Evolutionary conservation across 768 basidiomycete genomes (phyloP), one percentile per base, ranked within the genome.

Genomic region (Cystobasidium onofrii): DNA sequence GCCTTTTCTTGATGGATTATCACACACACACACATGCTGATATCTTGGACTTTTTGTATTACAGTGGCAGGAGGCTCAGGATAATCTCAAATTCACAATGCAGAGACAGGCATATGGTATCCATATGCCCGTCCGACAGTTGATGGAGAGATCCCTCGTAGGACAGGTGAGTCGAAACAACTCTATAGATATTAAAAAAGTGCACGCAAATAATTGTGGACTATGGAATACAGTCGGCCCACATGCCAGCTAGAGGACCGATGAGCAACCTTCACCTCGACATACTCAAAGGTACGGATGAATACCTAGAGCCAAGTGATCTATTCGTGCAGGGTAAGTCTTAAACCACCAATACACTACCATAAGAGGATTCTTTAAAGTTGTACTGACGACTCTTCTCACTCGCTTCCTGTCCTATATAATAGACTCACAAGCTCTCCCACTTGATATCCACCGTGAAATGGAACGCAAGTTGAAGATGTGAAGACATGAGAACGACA

Each of bases 131-230:
- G 86, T 95, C 82, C 86, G 94, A 34, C 84, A 87, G 65, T 84
- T 96, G 76, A 98, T 98, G 96, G 96, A 99, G 81, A 87, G 92
- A 79, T 89, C 89, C 83, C 85, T 93, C 50, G 91, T 94, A 10
- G 82, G 86, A 39, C 81, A 86, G 72, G 94, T 94, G 78, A 76
- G 89, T 83, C 6, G 39, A 15, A 15, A 15, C 39, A n/a, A n/a
- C n/a, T n/a, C n/a, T n/a, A n/a, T n/a, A n/a, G n/a, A n/a, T n/a
- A n/a, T n/a, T n/a, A n/a, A n/a, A n/a, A n/a, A n/a, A n/a, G n/a
- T n/a, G n/a, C n/a, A n/a, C n/a, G n/a, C n/a, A n/a, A n/a, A n/a
- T n/a, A n/a, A n/a, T n/a, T n/a, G n/a, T n/a, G 9, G 57, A 23
- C 4, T 4, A 12, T 39, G 13, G n/a, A 20, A 27, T 75, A 15